phyloP scores from a whole-genome alignment of 176 grass and related monocot species.

The Elymus sibiricus region DNA sequence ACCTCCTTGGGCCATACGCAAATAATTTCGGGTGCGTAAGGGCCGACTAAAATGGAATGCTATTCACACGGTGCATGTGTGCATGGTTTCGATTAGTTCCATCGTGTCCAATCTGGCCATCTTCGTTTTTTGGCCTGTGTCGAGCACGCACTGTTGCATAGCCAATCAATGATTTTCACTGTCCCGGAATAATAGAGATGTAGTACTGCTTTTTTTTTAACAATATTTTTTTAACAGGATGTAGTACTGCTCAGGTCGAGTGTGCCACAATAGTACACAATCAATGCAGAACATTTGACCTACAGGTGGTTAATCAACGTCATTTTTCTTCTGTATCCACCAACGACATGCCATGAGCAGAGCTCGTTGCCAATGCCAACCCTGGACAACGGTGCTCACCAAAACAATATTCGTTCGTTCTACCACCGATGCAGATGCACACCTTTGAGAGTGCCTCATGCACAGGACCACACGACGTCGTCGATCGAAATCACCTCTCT shows the following conservation, averaged over 20 bases:
- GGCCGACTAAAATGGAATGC: neutral
- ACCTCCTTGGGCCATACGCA: neutral
- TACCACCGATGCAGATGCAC: too few species aligned
- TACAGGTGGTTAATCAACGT: neutral
- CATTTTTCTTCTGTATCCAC: too few species aligned
- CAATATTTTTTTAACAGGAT: neutral
- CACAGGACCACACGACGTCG: neutral
- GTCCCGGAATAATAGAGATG: neutral
- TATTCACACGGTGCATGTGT: neutral
- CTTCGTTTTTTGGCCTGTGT: neutral
- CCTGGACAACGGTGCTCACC: too few species aligned
- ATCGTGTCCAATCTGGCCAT: neutral
- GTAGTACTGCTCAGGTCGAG: neutral
- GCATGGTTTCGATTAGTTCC: neutral
- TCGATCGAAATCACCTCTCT: neutral
- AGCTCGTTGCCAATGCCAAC: too few species aligned
- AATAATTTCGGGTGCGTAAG: neutral
- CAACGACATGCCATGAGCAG: too few species aligned
- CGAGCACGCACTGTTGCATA: neutral
- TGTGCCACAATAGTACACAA: neutral
- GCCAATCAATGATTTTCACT: neutral
- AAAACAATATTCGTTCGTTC: too few species aligned
- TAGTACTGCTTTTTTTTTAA: too few species aligned
- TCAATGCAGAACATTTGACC: constrained; percentile 1
- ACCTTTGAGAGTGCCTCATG: neutral